Conservation (phyloP, 2,329 filamentous ascomycete species). For the Curvularia lunata region DNA sequence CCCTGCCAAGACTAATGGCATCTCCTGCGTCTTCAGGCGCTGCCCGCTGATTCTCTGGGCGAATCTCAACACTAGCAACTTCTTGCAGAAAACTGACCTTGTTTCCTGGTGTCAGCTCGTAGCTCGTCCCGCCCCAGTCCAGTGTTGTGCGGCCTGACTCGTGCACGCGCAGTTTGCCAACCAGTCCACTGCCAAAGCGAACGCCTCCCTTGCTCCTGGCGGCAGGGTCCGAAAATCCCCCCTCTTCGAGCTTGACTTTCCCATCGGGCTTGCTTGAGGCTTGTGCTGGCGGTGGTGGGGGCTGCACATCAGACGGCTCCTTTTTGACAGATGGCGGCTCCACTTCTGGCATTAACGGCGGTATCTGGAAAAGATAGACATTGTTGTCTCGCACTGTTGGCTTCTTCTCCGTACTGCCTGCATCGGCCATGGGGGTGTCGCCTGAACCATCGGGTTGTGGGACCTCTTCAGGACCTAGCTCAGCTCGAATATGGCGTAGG, state of each 20-base stretch:
- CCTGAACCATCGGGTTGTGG: constrained; percentile 49
- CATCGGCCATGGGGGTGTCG: constrained; percentile 49
- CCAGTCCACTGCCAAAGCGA: constrained; percentile 59
- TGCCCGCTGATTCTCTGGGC: constrained; percentile 45
- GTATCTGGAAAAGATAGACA: constrained; percentile 69
- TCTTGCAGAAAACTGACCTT: constrained; percentile 67
- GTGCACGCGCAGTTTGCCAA: constrained; percentile 68
- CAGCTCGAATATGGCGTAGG: constrained; percentile 54
- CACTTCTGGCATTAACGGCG: constrained; percentile 66
- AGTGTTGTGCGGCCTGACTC: constrained; percentile 66
- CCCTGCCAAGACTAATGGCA: constrained; percentile 64
- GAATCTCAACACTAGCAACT: constrained; percentile 53
- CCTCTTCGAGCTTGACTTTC: constrained; percentile 44
- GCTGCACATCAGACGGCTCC: constrained; percentile 27
- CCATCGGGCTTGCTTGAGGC: constrained; percentile 25
- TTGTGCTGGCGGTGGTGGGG: constrained; percentile 20
- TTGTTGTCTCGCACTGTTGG: constrained; percentile 56
- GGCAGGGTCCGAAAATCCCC: constrained; percentile 29
- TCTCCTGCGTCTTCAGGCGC: constrained; percentile 49
- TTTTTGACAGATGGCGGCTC: constrained; percentile 48
- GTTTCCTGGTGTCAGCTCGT: constrained; percentile 64
- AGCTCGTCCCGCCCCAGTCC: constrained; percentile 67
- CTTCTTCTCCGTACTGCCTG: constrained; percentile 26
- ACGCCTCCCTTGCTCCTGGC: constrained; percentile 26
- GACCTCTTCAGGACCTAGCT: constrained; percentile 52